These are phyloP conservation scores for Verticillium isaacii DNA, from an alignment of 2,329 filamentous ascomycete genomes.

Conservation along the genomic window DNA sequence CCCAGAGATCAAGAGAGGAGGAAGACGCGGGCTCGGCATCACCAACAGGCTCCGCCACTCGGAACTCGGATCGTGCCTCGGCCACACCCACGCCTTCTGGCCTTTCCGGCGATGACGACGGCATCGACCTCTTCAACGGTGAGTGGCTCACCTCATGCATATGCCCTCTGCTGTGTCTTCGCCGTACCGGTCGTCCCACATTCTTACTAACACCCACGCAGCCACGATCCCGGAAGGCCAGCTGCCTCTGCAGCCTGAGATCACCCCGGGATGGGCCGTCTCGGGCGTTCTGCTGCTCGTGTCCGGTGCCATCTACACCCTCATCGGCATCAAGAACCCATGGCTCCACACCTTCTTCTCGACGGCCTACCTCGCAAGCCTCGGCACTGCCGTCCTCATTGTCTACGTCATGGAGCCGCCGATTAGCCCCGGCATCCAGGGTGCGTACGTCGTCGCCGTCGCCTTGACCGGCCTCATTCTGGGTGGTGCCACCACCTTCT, in stretches of 20 bases:
- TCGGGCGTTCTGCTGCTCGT: conserved; percentile 72
- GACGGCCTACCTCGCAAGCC: conserved; percentile 64
- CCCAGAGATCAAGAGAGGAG: conserved; percentile 2
- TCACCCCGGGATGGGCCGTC: conserved; percentile 80
- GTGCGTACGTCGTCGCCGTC: conserved; percentile 77
- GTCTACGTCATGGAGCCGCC: conserved; percentile 84
- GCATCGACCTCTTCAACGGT: neutral
- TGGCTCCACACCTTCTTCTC: conserved; percentile 80
- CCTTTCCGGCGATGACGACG: neutral
- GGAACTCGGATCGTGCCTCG: neutral
- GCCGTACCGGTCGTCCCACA: neutral
- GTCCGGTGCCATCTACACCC: conserved; percentile 63
- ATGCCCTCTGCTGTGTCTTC: neutral
- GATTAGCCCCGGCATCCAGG: conserved; percentile 70
- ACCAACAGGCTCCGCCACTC: neutral
- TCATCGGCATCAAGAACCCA: conserved; percentile 79
- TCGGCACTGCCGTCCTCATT: conserved; percentile 77
- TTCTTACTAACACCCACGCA: neutral
- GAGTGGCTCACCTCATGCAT: neutral
- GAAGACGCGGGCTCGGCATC: neutral
- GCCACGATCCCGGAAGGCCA: conserved; percentile 40
- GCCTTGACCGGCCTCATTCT: conserved; percentile 69
- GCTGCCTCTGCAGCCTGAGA: conserved; percentile 66
- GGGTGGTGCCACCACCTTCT: conserved; percentile 70
- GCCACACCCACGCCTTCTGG: neutral